Evolutionary conservation across 2,329 filamentous ascomycete genomes (phyloP).

Genomic region (Colletotrichum lentis): DNA sequence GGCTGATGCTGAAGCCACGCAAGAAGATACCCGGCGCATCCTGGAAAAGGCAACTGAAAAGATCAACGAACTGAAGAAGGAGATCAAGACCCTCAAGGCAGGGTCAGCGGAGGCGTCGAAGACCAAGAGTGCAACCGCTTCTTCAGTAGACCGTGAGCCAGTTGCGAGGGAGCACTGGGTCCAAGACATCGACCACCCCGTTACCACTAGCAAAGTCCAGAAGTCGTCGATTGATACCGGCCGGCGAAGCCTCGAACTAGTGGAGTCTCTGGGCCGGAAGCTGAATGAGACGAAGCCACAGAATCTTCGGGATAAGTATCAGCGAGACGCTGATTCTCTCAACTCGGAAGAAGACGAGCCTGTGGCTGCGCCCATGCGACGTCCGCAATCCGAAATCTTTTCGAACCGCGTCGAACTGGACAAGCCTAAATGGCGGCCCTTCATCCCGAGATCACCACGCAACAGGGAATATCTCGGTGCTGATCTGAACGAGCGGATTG

Average conservation of each 20-base stretch:
- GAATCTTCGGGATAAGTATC: slow-evolving; percentile 49
- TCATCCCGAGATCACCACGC: slow-evolving; percentile 52
- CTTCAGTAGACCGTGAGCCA: slow-evolving; percentile 19
- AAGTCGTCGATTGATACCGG: slow-evolving; percentile 10
- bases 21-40: slow-evolving; percentile 64
- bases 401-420: slow-evolving; percentile 40
- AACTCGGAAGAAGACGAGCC: slow-evolving; percentile 31
- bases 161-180: slow-evolving; percentile 8
- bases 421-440: slow-evolving; percentile 52
- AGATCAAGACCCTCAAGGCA: slow-evolving; percentile 57
- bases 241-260: slow-evolving; percentile 44
- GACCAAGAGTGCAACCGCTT: slow-evolving; percentile 12
- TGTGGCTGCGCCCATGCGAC: slow-evolving; percentile 3
- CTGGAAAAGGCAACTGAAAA: slow-evolving; percentile 65
- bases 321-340: slow-evolving; percentile 42
- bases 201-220: slow-evolving; percentile 33
- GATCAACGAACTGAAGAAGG: slow-evolving; percentile 64
- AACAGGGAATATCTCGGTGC: slow-evolving; percentile 51
- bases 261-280: slow-evolving; percentile 37
- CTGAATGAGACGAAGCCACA: slow-evolving; percentile 41
- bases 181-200: slow-evolving; percentile 16
- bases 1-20: slow-evolving; percentile 60
- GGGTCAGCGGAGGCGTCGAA: slow-evolving; percentile 33
- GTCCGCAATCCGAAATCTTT: slow-evolving; percentile 32
- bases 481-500: slow-evolving; percentile 44